These are phyloP conservation scores for Trichoderma koningii DNA, from an alignment of 2,329 filamentous ascomycete genomes.

Conservation along the genomic window DNA sequence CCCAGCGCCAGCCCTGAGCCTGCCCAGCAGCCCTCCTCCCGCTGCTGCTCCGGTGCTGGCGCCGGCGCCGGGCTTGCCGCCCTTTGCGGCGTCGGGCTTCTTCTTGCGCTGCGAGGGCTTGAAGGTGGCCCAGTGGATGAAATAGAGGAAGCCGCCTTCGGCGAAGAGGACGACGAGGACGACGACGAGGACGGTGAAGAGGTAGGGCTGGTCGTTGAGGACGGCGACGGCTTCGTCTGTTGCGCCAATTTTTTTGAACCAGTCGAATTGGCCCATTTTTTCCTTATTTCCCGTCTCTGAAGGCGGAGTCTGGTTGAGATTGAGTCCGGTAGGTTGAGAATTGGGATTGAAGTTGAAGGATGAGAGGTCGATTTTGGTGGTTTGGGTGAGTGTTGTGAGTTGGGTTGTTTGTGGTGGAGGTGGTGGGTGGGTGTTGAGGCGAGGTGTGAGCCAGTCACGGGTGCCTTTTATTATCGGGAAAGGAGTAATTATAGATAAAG, in stretches of 20 bases:
- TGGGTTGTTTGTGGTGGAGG: too few relatives aligned
- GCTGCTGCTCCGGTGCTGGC: not conserved
- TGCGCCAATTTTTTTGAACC: slow-evolving; percentile 58
- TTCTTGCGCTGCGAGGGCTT: slow-evolving; percentile 62
- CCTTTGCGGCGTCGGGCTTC: not conserved
- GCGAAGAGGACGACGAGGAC: slow-evolving; percentile 53
- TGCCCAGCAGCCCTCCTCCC: slow-evolving; percentile 9
- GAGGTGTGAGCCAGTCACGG: slow-evolving; percentile 3
- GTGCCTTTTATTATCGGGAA: not conserved
- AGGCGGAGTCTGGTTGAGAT: not conserved
- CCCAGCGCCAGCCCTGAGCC: not conserved
- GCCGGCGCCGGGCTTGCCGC: too few relatives aligned
- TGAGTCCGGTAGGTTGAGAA: not conserved
- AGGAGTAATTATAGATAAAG: not conserved
- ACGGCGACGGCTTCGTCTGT: slow-evolving; percentile 60
- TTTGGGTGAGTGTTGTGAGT: not conserved
- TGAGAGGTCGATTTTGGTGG: not conserved
- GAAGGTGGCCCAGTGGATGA: slow-evolving; percentile 61
- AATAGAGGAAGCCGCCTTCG: slow-evolving; percentile 54
- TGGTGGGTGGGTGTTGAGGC: not conserved
- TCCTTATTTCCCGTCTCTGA: too few relatives aligned
- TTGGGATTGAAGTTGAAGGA: not conserved
- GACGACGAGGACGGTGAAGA: slow-evolving; percentile 60
- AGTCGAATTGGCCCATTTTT: slow-evolving; percentile 57
- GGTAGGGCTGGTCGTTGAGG: slow-evolving; percentile 61